Base-by-base conservation (phyloP, 2,329 filamentous ascomycete species). In the Fusarium multiceps region DNA sequence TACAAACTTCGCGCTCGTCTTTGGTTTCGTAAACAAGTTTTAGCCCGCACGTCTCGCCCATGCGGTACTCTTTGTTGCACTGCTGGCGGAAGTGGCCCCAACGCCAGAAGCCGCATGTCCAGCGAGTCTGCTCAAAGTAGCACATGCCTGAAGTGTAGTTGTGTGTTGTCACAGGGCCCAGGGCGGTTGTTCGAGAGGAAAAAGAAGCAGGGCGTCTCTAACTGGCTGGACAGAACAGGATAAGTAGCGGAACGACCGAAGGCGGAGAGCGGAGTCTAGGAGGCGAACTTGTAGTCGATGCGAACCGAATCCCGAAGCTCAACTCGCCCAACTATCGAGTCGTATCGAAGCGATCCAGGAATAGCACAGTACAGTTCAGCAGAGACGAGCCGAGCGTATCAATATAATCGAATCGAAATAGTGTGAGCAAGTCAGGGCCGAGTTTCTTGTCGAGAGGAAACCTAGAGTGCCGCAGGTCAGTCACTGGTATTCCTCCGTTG, bases 11-110 rank as follows among this genome's bases (percentile, higher is more conserved):
- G 45, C 80, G 74, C 56, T 91, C 85, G 63, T 84, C 84, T 69
- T 88, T 85, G 27, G 93, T 94, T 74, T 89, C 84, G 84, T 92
- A 94, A 77, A 97, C 90, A 70, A 97, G 88, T 83, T 93, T 97
- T 83, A 97, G 91, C 67, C 95, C 95, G 82, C 95, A 98, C 40
- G 95, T 98, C 85, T 98, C 95, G 76, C 95, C 95, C 72, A 93
- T 97, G 72, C 95, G 92, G 83, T 97, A 97, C 80, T 98, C 95
- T 82, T 93, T 94, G 81, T 92, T 91, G 87, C 95, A 98, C 79
- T 97, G 94, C 81, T 94, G 89, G 72, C 92, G 90, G 85, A 98
- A 98, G 83, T 91, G 92, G 72, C 93, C 92, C 94, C 94, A 98
- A 81, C 94, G 93, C 91, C 92, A 97, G 86, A 93, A 95, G 77